Percentiles rank a stretch among this genome's conserved stretches.
Conservation (phyloP, 2,329 filamentous ascomycete species). For the Fusarium virguliforme region DNA sequence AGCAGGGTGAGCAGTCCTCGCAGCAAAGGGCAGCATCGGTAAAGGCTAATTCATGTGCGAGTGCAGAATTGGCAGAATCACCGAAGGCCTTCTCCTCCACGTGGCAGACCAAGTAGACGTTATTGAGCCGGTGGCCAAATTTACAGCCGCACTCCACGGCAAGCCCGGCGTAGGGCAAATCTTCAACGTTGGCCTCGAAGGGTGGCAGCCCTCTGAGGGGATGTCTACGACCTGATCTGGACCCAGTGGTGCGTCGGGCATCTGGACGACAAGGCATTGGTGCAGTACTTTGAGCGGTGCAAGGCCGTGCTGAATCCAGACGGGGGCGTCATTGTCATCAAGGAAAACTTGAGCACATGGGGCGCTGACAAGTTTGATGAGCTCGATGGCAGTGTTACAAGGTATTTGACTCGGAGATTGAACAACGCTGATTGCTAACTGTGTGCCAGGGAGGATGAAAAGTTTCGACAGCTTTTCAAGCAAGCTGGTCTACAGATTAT, state of each 20-base stretch:
- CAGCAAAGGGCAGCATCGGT: neutral
- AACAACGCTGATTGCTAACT: neutral
- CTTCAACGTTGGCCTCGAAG: slow-evolving; percentile 1
- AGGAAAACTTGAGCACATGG: slow-evolving; percentile 78
- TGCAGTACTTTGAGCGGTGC: slow-evolving; percentile 76
- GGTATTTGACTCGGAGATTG: slow-evolving; percentile 54
- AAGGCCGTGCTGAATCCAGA: slow-evolving; percentile 56
- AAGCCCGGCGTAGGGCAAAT: neutral
- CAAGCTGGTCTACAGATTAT: neutral
- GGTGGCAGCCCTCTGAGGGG: slow-evolving; percentile 54
- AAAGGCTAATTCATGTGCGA: neutral
- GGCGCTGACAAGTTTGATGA: slow-evolving; percentile 80
- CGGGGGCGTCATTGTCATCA: slow-evolving; percentile 54
- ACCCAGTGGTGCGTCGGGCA: slow-evolving; percentile 92
- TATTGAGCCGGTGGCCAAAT: slow-evolving; percentile 3
- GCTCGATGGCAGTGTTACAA: slow-evolving; percentile 82
- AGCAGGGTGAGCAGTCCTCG: neutral
- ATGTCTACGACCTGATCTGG: slow-evolving; percentile 85
- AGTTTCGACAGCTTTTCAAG: neutral
- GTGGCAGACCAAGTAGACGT: neutral
- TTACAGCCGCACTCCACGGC: neutral
- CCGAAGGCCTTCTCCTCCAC: neutral
- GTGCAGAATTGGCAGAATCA: neutral
- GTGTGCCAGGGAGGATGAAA: neutral
- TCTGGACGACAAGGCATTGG: slow-evolving; percentile 80